Percentiles rank a stretch among this genome's conserved stretches.
phyloP scores from a whole-genome alignment of 176 grass and related monocot species.

The Oryza nivara region DNA sequence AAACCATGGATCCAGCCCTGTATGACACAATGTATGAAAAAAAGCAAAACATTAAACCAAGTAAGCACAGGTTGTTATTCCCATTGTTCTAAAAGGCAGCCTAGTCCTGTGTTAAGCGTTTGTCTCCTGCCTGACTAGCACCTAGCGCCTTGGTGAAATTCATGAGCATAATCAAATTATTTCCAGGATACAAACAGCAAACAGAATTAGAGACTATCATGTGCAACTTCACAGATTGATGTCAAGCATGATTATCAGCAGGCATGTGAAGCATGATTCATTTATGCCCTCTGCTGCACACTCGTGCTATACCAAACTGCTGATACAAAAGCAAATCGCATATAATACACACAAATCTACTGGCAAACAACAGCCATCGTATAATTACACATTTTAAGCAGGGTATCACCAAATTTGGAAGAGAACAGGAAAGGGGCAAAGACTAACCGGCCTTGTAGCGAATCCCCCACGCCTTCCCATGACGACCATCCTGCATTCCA shows the following conservation, averaged over 20 bases:
- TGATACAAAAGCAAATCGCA: neutral
- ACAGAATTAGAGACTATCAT: neutral
- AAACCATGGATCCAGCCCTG: neutral
- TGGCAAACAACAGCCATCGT: no score
- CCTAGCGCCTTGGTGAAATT: neutral
- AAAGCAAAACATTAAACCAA: neutral
- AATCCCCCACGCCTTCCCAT: conserved; percentile 94
- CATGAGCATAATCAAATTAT: conserved; percentile 8
- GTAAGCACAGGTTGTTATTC: neutral
- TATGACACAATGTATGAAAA: neutral
- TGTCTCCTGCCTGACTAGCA: neutral
- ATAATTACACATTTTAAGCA: neutral
- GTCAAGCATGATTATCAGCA: neutral
- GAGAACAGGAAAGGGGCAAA: neutral
- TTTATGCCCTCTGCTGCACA: neutral
- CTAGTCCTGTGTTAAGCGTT: neutral
- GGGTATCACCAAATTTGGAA: neutral
- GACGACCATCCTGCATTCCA: conserved; percentile 68
- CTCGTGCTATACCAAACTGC: neutral
- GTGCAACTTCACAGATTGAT: neutral
- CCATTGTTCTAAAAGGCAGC: neutral
- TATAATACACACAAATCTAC: neutral
- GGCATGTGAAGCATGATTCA: neutral
- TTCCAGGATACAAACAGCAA: neutral
- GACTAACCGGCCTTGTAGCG: conserved; percentile 83